A percentile compares a stretch with the other conserved stretches of the same genome.
phyloP scores from a whole-genome alignment of 768 basidiomycete species.

The Tulasnella sp. region DNA sequence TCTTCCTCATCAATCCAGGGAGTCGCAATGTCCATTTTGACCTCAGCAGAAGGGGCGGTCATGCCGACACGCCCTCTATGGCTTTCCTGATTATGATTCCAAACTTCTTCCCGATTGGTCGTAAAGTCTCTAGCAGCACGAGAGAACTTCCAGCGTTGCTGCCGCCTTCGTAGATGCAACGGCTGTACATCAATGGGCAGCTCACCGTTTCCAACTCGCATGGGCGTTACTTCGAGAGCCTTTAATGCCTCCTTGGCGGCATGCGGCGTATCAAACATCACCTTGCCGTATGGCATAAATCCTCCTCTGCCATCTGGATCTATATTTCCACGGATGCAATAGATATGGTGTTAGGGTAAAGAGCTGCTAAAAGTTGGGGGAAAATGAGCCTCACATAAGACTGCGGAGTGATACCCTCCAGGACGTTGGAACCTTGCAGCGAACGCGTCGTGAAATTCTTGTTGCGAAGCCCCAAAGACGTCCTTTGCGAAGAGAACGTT shows the following conservation, averaged over 20 bases:
- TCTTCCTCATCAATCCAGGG: too few species aligned
- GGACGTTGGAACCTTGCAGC: too few species aligned
- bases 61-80: too few species aligned
- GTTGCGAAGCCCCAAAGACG: background rate
- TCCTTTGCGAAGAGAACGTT: slow-evolving; percentile 4
- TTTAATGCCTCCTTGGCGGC: background rate
- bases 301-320: background rate
- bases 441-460: background rate
- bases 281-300: slow-evolving; percentile 1
- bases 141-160: background rate
- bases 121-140: too few species aligned
- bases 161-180: background rate
- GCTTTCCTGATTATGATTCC: too few species aligned
- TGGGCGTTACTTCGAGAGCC: background rate
- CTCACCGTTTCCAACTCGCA: background rate
- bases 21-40: too few species aligned
- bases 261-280: background rate
- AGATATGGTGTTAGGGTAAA: background rate
- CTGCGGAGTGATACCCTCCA: background rate
- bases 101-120: too few species aligned
- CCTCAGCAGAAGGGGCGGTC: too few species aligned
- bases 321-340: background rate
- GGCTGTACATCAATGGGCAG: background rate
- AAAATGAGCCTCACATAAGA: background rate
- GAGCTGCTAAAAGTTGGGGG: background rate